Percentiles rank a stretch among this genome's conserved stretches.
phyloP scores from a whole-genome alignment of 1,284 basidiomycete genomes.

The Agroathelia rolfsii region DNA sequence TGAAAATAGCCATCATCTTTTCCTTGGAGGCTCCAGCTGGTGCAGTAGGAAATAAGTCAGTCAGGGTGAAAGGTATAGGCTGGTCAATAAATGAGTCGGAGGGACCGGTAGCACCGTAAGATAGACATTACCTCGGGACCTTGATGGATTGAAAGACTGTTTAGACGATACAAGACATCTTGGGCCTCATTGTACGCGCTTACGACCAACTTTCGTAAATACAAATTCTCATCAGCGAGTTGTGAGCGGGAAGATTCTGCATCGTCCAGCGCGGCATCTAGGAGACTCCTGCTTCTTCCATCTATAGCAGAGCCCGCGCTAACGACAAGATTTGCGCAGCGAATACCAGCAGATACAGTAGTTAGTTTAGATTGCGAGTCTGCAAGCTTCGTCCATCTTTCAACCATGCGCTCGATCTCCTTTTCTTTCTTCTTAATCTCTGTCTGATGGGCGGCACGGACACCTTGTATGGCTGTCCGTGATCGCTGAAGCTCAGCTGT shows the following conservation, averaged over 20 bases:
- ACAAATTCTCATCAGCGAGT: slow-evolving; percentile 62
- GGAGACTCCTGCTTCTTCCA: slow-evolving; percentile 42
- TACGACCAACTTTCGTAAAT: slow-evolving; percentile 60
- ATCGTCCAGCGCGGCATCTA: slow-evolving; percentile 67
- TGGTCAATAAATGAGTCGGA: slow-evolving; percentile 16
- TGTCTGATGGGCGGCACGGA: slow-evolving; percentile 56
- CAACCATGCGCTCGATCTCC: slow-evolving; percentile 67
- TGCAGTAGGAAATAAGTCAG: slow-evolving; percentile 51
- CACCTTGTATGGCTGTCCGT: slow-evolving; percentile 48
- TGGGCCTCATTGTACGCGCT: slow-evolving; percentile 63
- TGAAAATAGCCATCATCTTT: slow-evolving; percentile 38
- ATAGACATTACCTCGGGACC: too few species aligned
- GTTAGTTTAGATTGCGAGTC: slow-evolving; percentile 53
- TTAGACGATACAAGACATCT: slow-evolving; percentile 36
- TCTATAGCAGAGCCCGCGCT: slow-evolving; percentile 37
- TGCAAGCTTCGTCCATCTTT: slow-evolving; percentile 64
- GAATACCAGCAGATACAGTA: slow-evolving; percentile 31
- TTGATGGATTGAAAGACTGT: too few species aligned
- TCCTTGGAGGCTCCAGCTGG: slow-evolving; percentile 42
- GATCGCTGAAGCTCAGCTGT: slow-evolving; percentile 59
- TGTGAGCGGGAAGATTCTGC: slow-evolving; percentile 60
- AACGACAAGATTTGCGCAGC: slow-evolving; percentile 42
- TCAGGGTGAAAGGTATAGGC: slow-evolving; percentile 36
- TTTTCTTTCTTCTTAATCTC: slow-evolving; percentile 79
- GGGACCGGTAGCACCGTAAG: too few species aligned